Base-by-base conservation (phyloP, 164 flowering plant species). In the Warburgia ugandensis region DNA sequence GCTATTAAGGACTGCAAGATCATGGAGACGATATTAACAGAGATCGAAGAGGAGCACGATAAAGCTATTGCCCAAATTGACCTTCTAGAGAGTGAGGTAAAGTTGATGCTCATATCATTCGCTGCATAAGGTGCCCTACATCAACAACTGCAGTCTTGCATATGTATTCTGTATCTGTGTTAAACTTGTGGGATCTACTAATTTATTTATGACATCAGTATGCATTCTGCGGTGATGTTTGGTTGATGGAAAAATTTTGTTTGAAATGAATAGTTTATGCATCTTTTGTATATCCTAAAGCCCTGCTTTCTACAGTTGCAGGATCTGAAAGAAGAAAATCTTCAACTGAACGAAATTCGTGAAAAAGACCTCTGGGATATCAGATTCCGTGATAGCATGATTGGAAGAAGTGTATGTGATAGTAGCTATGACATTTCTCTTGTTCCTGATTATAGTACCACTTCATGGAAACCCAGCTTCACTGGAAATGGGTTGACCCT, bases 21-120 rank as follows among this genome's bases (percentile, higher is more conserved):
- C 48, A 39, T 84, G 71, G 83, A 77, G 46, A 43, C 68, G 17
- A 59, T 79, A 58, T 52, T 84, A 37, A 54, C 37, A 29, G 91
- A 88, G 54, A 69, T 77, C 30, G 96, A 84, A 52, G 88, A 78
- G 16, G 88, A 83, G 44, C 69, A 79, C 55, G 91, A 77, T 12
- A 74, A 69, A 56, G 80, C 86, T 45, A 64, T 76, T 14, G 60
- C 60, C 32, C 78, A 69, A 58, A 72, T 73, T 58, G 77, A 78
- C 46, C 52, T 53, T 7, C 52, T 82, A 39, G 72, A 75, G 56
- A 43, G 50, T 11, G 76, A 74, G 90, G 94, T 80, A 73, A 52
- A 23, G 1, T 5, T 45, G 37, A 3, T 8, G n/a, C n/a, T n/a
- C n/a, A n/a, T 31, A 7, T 2, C 5, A 0, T 45, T 29, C 28